Conservation (phyloP, 2,329 filamentous ascomycete genomes). For the Exophiala calicioides region DNA sequence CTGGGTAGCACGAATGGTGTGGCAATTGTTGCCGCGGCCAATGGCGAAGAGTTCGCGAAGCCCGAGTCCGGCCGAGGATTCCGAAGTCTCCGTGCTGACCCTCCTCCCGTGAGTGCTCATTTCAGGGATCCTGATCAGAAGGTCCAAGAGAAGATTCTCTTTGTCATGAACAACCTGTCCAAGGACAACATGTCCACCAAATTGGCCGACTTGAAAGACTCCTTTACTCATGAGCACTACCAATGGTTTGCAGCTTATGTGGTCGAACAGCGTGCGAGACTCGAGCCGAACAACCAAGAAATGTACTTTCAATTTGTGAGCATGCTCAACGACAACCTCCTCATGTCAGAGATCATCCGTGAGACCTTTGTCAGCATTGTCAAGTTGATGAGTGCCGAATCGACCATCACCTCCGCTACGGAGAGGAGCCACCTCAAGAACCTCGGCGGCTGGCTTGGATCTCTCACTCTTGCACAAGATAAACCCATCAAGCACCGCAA, state of each 20-base stretch:
- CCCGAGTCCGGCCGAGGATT: constrained; percentile 70
- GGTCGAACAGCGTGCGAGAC: constrained; percentile 92
- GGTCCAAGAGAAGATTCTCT: constrained; percentile 88
- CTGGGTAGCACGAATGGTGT: constrained; percentile 41
- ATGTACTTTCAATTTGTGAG: constrained; percentile 89
- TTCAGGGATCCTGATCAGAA: constrained; percentile 84
- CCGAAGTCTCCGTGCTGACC: constrained; percentile 73
- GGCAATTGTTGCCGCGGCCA: constrained; percentile 65
- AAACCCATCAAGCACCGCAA: constrained; percentile 96
- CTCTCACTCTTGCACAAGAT: constrained; percentile 87
- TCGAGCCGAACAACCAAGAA: constrained; percentile 94
- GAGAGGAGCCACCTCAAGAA: constrained; percentile 92
- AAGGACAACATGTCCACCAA: constrained; percentile 84
- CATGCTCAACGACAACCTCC: constrained; percentile 72
- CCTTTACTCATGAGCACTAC: constrained; percentile 77
- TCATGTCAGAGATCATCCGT: constrained; percentile 87
- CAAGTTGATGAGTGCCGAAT: constrained; percentile 85
- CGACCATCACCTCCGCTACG: constrained; percentile 77
- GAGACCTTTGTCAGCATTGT: constrained; percentile 88
- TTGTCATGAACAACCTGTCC: constrained; percentile 95
- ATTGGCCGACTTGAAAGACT: constrained; percentile 75
- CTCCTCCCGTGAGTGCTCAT: constrained; percentile 60
- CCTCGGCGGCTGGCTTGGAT: constrained; percentile 88
- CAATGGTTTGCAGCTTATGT: constrained; percentile 97
- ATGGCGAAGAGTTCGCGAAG: constrained; percentile 61